Base-by-base conservation (phyloP, 2,329 filamentous ascomycete genomes). In the Colletotrichum ledebouriae region DNA sequence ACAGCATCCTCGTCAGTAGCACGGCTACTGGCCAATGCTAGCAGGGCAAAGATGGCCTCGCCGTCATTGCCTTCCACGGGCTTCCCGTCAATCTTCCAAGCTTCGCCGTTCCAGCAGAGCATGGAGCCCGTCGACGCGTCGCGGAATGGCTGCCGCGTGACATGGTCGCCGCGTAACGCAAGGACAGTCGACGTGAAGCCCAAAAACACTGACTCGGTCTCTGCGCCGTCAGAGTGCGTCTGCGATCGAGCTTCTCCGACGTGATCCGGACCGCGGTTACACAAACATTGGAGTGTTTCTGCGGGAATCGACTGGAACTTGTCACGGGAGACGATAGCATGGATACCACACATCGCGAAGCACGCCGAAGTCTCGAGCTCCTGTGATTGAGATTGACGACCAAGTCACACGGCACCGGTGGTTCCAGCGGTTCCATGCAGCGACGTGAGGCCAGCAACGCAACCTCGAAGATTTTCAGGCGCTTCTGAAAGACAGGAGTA, bases 71-170 rank as follows among this genome's bases (percentile, higher is more conserved):
- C 92, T 6, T 75, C 67, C n/a, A 97, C 83, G 1, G 78, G 74
- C 10, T 85, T 73, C 39, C 84, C 85, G 9, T 79, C 80, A 57
- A 97, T 85, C 65, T 87, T 90, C 96, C 96, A 99, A 1, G 94
- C 95, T 77, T 99, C 96, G 49, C 96, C 96, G 76, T 99, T 99
- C 96, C 96, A 99, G 84, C 95, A 98, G 2, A 99, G 84, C 1
- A 93, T 83, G 1, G 91, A 93, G 4, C 85, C 84, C 0, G 85
- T 85, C 0, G 73, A 71, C 3, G 76, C 42, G 71, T 91, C 87
- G 47, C 86, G 78, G 4, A 97, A 86, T 2, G 96, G 96, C 77
- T 98, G 96, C 39, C 81, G 77, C 6, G 90, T 88, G 57, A 96
- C 76, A 70, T 87, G 83, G 57, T 89, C 86, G 29, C 95, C 95